Percentiles rank a stretch among this genome's conserved stretches.
These are phyloP conservation scores for Cyberlindnera saturnus DNA, from an alignment of 805 yeast species.

Conservation along the genomic window DNA sequence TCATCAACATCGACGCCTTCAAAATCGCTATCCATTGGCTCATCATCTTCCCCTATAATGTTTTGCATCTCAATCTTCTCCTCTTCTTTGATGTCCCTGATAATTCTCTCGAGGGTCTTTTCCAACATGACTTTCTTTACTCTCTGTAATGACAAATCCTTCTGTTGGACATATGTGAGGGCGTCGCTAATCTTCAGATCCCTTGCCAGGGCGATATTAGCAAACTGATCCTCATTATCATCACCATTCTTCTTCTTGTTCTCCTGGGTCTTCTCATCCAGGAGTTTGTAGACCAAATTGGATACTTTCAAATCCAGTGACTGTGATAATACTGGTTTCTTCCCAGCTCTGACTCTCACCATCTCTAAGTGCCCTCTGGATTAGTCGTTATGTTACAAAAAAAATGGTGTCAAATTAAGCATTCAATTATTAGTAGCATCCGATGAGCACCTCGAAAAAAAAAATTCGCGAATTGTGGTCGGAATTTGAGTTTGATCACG, in stretches of 20 bases:
- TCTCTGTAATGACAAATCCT: slow-evolving; percentile 63
- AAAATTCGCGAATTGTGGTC: too few relatives aligned
- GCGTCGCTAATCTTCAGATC: slow-evolving; percentile 49
- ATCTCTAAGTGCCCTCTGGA: slow-evolving; percentile 12
- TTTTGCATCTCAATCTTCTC: slow-evolving; percentile 46
- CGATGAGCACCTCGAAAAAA: too few relatives aligned
- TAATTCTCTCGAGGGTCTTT: slow-evolving; percentile 55
- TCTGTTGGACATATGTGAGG: slow-evolving; percentile 51
- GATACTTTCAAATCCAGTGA: slow-evolving; percentile 52
- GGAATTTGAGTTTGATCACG: too few relatives aligned
- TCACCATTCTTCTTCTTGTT: slow-evolving; percentile 26
- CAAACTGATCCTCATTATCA: slow-evolving; percentile 26
- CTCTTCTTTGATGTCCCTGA: slow-evolving; percentile 49
- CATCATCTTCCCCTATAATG: slow-evolving; percentile 22
- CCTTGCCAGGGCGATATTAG: slow-evolving; percentile 52
- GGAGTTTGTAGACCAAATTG: slow-evolving; percentile 46
- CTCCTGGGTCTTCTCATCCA: slow-evolving; percentile 55
- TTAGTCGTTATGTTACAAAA: not conserved
- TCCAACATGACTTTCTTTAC: slow-evolving; percentile 61
- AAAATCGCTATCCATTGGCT: slow-evolving; percentile 33
- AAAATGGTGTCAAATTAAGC: too few relatives aligned
- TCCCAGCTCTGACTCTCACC: slow-evolving; percentile 27
- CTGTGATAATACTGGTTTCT: slow-evolving; percentile 20
- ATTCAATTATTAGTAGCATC: too few relatives aligned
- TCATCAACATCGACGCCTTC: slow-evolving; percentile 32